phyloP scores from a whole-genome alignment of 192 early-diverging fungal genomes.

The Backusella macrospora region DNA sequence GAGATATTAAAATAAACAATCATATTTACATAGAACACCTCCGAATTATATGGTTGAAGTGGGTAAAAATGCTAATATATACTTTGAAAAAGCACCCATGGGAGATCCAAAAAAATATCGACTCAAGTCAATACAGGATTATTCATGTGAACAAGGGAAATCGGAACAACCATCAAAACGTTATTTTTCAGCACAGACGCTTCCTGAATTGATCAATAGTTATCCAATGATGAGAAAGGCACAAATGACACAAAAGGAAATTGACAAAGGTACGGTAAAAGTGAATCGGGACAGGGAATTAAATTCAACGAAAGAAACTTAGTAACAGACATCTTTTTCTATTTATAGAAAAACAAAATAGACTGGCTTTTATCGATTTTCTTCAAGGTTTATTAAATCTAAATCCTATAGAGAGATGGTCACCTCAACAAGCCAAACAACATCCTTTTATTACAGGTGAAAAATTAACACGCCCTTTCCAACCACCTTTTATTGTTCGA shows the following conservation, averaged over 20 bases:
- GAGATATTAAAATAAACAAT: no score
- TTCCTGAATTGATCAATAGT: slow-evolving; percentile 83
- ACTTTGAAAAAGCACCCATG: slow-evolving; percentile 68
- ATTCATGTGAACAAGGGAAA: slow-evolving; percentile 74
- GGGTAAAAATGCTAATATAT: slow-evolving; percentile 84
- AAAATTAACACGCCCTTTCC: slow-evolving; percentile 68
- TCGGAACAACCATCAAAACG: slow-evolving; percentile 90
- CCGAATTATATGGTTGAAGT: slow-evolving; percentile 93
- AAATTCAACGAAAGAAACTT: neutral
- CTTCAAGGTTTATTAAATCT: slow-evolving; percentile 85
- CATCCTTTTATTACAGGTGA: slow-evolving; percentile 97
- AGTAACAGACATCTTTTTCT: neutral
- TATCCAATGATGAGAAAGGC: slow-evolving; percentile 81
- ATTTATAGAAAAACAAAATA: slow-evolving; percentile 63
- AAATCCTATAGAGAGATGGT: slow-evolving; percentile 94
- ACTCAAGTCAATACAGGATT: slow-evolving; percentile 42
- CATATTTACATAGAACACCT: slow-evolving; percentile 57
- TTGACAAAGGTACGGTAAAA: slow-evolving; percentile 70
- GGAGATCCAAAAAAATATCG: neutral
- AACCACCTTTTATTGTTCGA: slow-evolving; percentile 42
- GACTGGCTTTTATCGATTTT: slow-evolving; percentile 88
- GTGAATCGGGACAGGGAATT: no score
- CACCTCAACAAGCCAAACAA: slow-evolving; percentile 87
- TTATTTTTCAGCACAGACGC: slow-evolving; percentile 85
- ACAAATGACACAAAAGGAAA: slow-evolving; percentile 59